phyloP scores from a whole-genome alignment of 2,329 filamentous ascomycete species.

The Fusarium cyanostomum region DNA sequence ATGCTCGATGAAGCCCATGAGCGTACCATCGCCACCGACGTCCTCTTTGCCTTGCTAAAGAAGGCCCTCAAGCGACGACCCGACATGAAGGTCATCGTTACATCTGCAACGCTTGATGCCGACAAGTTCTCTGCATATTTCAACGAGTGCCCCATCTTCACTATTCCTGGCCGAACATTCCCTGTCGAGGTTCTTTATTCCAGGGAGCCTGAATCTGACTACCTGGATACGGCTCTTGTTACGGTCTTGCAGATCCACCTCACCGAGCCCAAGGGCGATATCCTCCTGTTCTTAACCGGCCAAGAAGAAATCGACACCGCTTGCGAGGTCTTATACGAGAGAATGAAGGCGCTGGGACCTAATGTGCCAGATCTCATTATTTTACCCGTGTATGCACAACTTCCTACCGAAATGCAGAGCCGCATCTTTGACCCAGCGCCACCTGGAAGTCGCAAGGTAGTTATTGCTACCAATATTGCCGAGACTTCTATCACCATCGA shows the following conservation, averaged over 20 bases:
- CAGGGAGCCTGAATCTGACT: conserved; percentile 93
- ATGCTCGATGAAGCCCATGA: conserved; percentile 99
- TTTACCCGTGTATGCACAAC: conserved; percentile 92
- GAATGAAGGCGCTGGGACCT: conserved; percentile 94
- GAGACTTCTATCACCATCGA: conserved; percentile 99
- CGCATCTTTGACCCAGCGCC: conserved; percentile 95
- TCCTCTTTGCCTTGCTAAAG: conserved; percentile 92
- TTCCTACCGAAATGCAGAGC: conserved; percentile 93
- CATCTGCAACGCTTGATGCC: conserved; percentile 93
- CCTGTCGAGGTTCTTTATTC: conserved; percentile 97
- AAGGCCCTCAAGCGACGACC: conserved; percentile 87
- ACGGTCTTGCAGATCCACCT: conserved; percentile 99
- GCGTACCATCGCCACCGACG: conserved; percentile 93
- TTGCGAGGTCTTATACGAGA: conserved; percentile 90
- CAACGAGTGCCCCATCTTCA: conserved; percentile 94
- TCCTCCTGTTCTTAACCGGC: conserved; percentile 95
- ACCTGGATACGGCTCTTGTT: conserved; percentile 90
- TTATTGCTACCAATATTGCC: conserved; percentile 98
- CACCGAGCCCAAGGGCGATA: conserved; percentile 90
- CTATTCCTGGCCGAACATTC: conserved; percentile 93
- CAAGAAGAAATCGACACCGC: conserved; percentile 98
- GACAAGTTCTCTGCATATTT: conserved; percentile 99
- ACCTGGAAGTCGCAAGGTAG: conserved; percentile 86
- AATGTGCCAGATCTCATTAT: conserved; percentile 92
- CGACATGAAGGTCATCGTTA: conserved; percentile 95